phyloP scores from a whole-genome alignment of 495 filamentous ascomycete genomes.

The Aspergillus conjunctus region DNA sequence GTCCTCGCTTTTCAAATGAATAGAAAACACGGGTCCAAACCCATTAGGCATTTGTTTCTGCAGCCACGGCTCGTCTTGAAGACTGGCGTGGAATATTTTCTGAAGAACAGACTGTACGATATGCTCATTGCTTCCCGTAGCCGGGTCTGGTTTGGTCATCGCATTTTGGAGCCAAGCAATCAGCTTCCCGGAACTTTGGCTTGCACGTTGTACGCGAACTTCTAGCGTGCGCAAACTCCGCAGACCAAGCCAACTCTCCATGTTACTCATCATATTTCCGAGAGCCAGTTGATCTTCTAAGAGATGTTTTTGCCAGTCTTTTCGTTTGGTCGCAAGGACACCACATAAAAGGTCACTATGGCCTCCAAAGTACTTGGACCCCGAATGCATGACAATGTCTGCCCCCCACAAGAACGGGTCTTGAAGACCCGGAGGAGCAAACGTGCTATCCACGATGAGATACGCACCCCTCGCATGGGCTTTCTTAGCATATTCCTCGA shows the following conservation, averaged over 20 bases:
- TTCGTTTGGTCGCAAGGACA: slow-evolving; percentile 60
- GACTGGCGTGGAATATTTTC: slow-evolving; percentile 67
- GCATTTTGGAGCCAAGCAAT: slow-evolving; percentile 64
- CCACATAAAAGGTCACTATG: slow-evolving; percentile 86
- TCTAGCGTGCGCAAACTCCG: slow-evolving; percentile 78
- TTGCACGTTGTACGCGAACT: slow-evolving; percentile 69
- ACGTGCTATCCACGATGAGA: slow-evolving; percentile 79
- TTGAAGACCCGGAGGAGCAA: slow-evolving; percentile 78
- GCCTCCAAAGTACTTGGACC: slow-evolving; percentile 88
- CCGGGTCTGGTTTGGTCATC: slow-evolving; percentile 31
- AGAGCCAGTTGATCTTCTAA: slow-evolving; percentile 62
- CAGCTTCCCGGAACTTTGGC: slow-evolving; percentile 60
- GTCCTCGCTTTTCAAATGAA: slow-evolving; percentile 58
- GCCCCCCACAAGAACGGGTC: slow-evolving; percentile 75
- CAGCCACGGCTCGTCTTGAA: slow-evolving; percentile 72
- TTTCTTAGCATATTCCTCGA: slow-evolving; percentile 61
- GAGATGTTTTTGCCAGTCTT: slow-evolving; percentile 55
- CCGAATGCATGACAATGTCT: slow-evolving; percentile 81
- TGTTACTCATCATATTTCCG: slow-evolving; percentile 74
- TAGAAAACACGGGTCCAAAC: slow-evolving; percentile 77
- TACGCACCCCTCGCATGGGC: slow-evolving; percentile 67
- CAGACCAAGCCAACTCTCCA: slow-evolving; percentile 85
- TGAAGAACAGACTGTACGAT: slow-evolving; percentile 51
- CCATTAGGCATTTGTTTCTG: slow-evolving; percentile 81
- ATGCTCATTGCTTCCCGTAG: slow-evolving; percentile 30